Evolutionary conservation across 345 rosid species (phyloP), one percentile per base, ranked within the genome.

Genomic region (Camelina hispida): DNA sequence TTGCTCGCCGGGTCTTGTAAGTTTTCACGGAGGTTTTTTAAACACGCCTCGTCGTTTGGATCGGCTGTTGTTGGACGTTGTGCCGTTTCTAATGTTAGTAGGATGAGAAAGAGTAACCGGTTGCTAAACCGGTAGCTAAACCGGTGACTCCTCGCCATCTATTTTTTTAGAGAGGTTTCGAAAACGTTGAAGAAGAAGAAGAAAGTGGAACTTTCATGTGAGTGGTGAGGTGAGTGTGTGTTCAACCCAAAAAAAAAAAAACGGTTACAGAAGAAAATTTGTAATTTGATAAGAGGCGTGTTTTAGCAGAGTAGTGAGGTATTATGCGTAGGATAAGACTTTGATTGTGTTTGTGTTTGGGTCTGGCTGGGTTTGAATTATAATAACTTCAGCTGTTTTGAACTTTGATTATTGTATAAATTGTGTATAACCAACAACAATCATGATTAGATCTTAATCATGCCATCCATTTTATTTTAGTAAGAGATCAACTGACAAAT

Each of bases 1-100:
- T 88, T 87, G 37, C 78, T 75, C 52, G 72, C 76, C 9, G 95
- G 93, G 84, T 90, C 97, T 67, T 83, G 78, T 2, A 94, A 76
- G 12, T 89, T 85, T 54, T 83, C 73, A 32, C 84, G 77, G 30
- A 89, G 66, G 32, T 87, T 87, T 67, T 80, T 87, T 11, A 90
- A 74, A 43, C 96, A 90, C 13, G 88, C 77, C 68, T 87, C 93
- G 79, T 90, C 96, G 86, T 69, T 83, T 66, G 96, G 96, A 83
- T 90, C 93, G 23, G 93, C 82, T 51, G 75, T 65, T 2, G 78
- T 53, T 2, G 69, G 52, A 43, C 78, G 86, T 37, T 69, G 68
- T 14, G 79, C 58, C 32, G 84, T 69, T 70, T 52, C 65, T n/a
- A 67, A 58, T 5, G 18, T 57, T 15, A 80, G 46, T 18, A 87